These are phyloP conservation scores for Fusarium pininemorale DNA, from an alignment of 2,329 filamentous ascomycete genomes.

Conservation along the genomic window DNA sequence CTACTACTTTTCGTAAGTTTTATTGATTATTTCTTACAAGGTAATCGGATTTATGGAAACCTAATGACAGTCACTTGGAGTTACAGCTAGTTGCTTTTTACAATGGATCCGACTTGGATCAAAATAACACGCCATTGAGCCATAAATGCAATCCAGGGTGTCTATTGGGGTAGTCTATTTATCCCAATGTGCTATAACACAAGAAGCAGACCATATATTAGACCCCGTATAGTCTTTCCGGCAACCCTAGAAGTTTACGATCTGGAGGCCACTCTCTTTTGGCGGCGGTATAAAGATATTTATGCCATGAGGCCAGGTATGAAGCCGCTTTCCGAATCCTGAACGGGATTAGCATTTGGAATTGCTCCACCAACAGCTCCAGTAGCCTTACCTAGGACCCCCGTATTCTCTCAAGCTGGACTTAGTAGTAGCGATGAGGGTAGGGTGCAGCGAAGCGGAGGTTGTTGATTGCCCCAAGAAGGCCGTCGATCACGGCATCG, in stretches of 20 bases:
- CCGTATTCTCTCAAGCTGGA: no score
- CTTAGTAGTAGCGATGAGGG: not conserved
- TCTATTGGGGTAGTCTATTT: not conserved
- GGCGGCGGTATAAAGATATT: not conserved
- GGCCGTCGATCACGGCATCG: not conserved
- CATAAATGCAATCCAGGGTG: not conserved
- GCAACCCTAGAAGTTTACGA: not conserved
- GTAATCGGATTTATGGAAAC: no score
- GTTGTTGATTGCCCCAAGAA: not conserved
- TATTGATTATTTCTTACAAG: not conserved
- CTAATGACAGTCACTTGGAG: not conserved
- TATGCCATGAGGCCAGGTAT: not conserved
- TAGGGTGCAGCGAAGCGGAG: not conserved
- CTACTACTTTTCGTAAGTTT: rapidly evolving
- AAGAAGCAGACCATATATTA: not conserved
- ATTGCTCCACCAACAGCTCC: not conserved
- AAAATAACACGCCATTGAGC: not conserved
- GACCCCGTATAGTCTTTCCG: not conserved
- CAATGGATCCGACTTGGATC: not conserved
- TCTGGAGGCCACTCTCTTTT: not conserved
- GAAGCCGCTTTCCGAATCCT: not conserved
- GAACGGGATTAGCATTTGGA: not conserved
- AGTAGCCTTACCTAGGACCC: not conserved
- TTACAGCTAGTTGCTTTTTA: not conserved
- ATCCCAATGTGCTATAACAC: not conserved